These are phyloP conservation scores for Gaeumannomyces sp. DNA, from an alignment of 2,329 filamentous ascomycete genomes.

Conservation along the genomic window DNA sequence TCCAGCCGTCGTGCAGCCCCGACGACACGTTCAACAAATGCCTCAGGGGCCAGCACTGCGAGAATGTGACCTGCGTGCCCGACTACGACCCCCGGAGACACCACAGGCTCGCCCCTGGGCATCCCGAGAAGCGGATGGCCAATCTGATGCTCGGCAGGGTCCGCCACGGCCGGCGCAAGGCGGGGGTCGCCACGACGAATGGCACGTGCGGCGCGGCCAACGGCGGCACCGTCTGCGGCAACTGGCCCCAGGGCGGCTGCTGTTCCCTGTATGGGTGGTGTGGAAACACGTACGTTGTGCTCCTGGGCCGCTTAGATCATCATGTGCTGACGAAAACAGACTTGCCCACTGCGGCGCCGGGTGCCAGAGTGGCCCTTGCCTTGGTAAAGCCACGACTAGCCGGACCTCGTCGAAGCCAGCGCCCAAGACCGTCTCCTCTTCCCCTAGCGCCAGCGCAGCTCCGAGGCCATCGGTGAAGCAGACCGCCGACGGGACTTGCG, in stretches of 20 bases:
- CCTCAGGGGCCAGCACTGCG: conserved; percentile 9
- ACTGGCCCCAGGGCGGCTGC: conserved; percentile 6
- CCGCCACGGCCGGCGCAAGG: not conserved
- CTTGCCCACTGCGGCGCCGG: conserved; percentile 6
- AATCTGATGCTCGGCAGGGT: too few relatives aligned
- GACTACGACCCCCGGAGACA: not conserved
- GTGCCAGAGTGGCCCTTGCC: conserved; percentile 9
- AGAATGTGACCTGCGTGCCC: not conserved
- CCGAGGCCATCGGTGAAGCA: not conserved
- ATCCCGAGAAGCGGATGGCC: conserved; percentile 6
- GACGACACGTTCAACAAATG: conserved; percentile 8
- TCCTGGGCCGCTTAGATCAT: too few relatives aligned
- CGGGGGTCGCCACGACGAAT: conserved; percentile 4
- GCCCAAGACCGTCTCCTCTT: not conserved
- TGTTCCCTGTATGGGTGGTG: conserved; percentile 8
- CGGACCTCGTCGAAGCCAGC: not conserved
- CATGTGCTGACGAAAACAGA: not conserved
- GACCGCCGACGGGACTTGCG: conserved; percentile 4
- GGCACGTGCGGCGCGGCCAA: conserved; percentile 4
- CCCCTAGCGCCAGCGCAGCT: not conserved
- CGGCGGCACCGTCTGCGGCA: conserved; percentile 3
- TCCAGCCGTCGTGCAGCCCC: conserved; percentile 7
- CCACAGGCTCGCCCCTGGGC: not conserved
- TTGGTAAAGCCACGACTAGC: not conserved
- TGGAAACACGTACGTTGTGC: conserved; percentile 1